Base-by-base conservation (phyloP, 164 flowering plant species). In the Cinnamomum micranthum region DNA sequence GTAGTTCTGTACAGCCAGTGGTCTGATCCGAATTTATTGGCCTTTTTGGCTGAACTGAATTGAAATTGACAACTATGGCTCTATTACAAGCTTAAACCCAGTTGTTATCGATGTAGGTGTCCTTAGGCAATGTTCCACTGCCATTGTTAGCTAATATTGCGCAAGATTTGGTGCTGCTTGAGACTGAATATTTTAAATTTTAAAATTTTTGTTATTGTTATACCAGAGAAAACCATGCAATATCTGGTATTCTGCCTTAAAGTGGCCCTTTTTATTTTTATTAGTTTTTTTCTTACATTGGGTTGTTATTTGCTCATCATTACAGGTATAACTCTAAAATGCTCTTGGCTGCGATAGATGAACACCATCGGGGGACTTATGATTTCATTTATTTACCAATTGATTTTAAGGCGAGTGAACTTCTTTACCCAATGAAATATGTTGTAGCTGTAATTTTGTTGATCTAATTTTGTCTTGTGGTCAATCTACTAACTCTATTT, bases 311-410 rank as follows among this genome's bases (percentile, higher is more conserved):
- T 11, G 35, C 55, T 35, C 20, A 69, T 69, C 24, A 10, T 69
- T 69, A 69, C 71, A 92, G 97, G 88, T 92, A 92, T 80, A 92
- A 93, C 72, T 92, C 97, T 41, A 90, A 89, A 80, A 92, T 92
- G 97, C 88, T 92, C 74, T 80, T 92, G 79, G 90, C 94, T 72
- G 88, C 94, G 23, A 92, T 92, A 70, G 93, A 92, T 75, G 97
- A 90, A 75, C 83, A 78, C 12, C 87, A 87, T 77, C 86, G 83
- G 66, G 97, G 97, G 84, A 86, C 85, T 9, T 92, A 90, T 78
- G 97, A 92, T 83, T 92, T 92, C 77, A 81, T 92, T 74, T 92
- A 92, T 80, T 79, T 92, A 82, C 97, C 97, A 65, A 90, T 92
- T 81, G 97, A 92, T 80, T 92, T 92, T 81, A 92, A 92, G 91